Evolutionary conservation across 1,139 yeast species (phyloP), one percentile per base, ranked within the genome.

Genomic region (Suhomyces terraborum): DNA sequence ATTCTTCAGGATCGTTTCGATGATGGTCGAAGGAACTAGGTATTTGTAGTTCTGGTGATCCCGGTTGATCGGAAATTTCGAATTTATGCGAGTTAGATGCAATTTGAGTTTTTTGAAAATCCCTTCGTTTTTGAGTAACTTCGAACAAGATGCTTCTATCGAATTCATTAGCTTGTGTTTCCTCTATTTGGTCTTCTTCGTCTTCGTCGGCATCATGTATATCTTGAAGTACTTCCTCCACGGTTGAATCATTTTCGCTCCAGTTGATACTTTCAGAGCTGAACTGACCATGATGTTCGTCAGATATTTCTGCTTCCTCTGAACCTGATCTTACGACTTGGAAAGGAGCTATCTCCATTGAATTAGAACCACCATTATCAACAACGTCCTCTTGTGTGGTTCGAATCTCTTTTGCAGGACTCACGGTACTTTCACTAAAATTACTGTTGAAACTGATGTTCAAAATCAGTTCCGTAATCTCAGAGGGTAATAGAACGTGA

Each of bases 1-100:
- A 12, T 24, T 12, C 12, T 5, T 24, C 14, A 6, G 16, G 16
- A 7, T 24, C 27, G 4, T 12, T 24, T 12, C 13, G 12, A 6
- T 24, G 12, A 12, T 7, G 16, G 13, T 46, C 50, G 19, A 46
- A 46, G 1, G 54, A 51, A 14, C 54, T 47, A 6, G 50, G 53
- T 13, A 51, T 44, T 31, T 52, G 53, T 18, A 38, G 4, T 3
- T 9, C 22, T 4, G 40, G 29, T 7, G 27, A 24, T 4, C 8
- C 8, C 3, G 27, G 16, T 8, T 24, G 26, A 8, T 24, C 27
- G 5, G 27, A n/a, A 8, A 21, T 6, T 4, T 21, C 8, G 16
- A 12, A 8, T 24, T 9, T 12, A 12, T 12, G 3, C 8, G 16
- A 6, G 8, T 24, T 24, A 3, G 16, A 24, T 12, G 20, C 17